Base-by-base conservation (phyloP, 345 rosid species). In the Aquilaria yunnanensis region DNA sequence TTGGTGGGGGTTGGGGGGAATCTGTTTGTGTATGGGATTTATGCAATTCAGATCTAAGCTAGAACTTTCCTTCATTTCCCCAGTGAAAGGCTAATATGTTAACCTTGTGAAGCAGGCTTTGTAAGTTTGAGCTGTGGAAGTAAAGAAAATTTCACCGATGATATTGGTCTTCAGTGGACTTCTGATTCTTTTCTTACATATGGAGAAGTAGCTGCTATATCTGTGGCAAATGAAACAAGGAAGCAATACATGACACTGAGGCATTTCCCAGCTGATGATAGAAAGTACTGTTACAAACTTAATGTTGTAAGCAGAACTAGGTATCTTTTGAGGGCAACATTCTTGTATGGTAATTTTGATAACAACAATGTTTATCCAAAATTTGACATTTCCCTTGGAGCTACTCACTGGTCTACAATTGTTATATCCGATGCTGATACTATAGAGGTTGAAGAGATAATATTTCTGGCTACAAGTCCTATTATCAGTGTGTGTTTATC, bases 41-140 rank as follows among this genome's bases (percentile, higher is more conserved):
- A 37, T 37, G 43, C 43, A 4, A 4, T 37, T 37, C 8, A 37
- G 43, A 37, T 37, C 8, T 37, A 37, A 0, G 43, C 43, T 37
- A 37, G 43, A 37, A 37, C 5, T 5, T 37, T 37, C 8, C 43
- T 9, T 4, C 43, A 37, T 56, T 45, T 29, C 55, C 51, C 56
- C 52, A 47, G 11, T 32, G 23, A 23, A 59, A 13, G 60, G 46
- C 47, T 71, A 52, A 71, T 51, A 59, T 49, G 31, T 56, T 50
- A 51, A 60, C 9, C 23, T 10, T 60, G 43, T 70, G 62, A 59
- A 29, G 60, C 89, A 91, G 99, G 96, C 74, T 95, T 91, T 74
- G 86, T 95, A 71, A 95, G 99, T 73, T 78, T 95, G 75, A 80
- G 89, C 67, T 95, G 99, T 72, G 99, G 99, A 51, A 96, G 96